Conservation (phyloP, 2,329 filamentous ascomycete genomes). For the Sporothrix curviconia region DNA sequence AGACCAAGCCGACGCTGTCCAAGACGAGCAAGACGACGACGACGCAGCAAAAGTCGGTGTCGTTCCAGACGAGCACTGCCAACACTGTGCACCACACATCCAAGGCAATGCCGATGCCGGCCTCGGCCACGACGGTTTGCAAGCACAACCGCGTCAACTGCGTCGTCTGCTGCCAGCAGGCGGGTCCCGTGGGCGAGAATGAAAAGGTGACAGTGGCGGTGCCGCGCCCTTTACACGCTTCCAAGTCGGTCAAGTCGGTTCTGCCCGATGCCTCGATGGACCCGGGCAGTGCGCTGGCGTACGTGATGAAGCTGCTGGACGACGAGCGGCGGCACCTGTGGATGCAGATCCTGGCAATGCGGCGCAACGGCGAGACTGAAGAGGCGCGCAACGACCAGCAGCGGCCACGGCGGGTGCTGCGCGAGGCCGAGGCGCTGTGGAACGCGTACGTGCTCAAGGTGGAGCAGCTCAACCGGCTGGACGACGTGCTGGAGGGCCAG, state of each 20-base stretch:
- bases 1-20: neutral
- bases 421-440: constrained; percentile 20
- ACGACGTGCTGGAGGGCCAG: constrained; percentile 78
- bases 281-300: constrained; percentile 66
- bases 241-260: neutral
- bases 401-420: constrained; percentile 13
- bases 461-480: constrained; percentile 47
- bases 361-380: constrained; percentile 5
- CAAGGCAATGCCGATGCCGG: neutral
- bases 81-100: neutral
- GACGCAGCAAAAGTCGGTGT: constrained; percentile 11
- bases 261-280: constrained; percentile 14
- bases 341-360: constrained; percentile 56
- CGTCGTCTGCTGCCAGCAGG: constrained; percentile 19
- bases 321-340: constrained; percentile 76
- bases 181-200: neutral
- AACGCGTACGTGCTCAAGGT: constrained; percentile 21
- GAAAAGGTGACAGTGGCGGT: constrained; percentile 19
- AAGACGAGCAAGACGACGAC: constrained; percentile 7
- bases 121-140: constrained; percentile 4
- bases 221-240: constrained; percentile 15
- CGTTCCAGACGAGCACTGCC: constrained; percentile 7
- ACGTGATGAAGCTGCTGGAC: constrained; percentile 74
- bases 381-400: constrained; percentile 12
- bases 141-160: constrained; percentile 20